Conservation (phyloP, 1,139 yeast species). For the Nematodospora anomalae region DNA sequence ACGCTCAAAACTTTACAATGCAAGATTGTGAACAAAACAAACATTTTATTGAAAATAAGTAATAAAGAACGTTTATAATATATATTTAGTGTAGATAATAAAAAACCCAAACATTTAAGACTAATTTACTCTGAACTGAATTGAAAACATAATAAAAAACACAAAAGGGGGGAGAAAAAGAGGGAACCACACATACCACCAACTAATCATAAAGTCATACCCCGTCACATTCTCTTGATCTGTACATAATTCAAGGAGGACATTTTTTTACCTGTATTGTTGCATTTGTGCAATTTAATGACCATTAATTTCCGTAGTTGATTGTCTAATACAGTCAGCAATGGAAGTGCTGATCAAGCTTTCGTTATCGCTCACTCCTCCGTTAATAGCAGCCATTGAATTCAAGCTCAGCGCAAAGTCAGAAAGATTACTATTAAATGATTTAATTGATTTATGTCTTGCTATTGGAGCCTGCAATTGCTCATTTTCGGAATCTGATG, state of each 20-base stretch:
- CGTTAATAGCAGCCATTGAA: background rate
- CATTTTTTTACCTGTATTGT: background rate
- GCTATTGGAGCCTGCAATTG: too few relatives aligned
- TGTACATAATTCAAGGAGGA: background rate
- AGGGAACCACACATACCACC: background rate
- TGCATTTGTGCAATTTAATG: constrained; percentile 14
- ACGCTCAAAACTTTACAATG: too few relatives aligned
- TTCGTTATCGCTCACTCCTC: constrained; percentile 22
- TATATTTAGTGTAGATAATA: too few relatives aligned
- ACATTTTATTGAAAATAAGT: background rate
- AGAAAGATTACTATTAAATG: background rate
- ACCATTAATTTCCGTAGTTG: constrained; percentile 39
- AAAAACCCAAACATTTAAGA: background rate
- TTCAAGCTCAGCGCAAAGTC: constrained; percentile 1
- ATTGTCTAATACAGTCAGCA: constrained; percentile 42
- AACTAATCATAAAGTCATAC: background rate
- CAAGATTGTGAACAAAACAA: too few relatives aligned
- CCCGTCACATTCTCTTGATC: too few relatives aligned
- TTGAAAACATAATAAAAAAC: background rate
- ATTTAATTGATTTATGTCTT: background rate
- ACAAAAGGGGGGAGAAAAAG: too few relatives aligned
- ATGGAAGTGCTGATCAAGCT: constrained; percentile 40
- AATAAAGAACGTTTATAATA: too few relatives aligned
- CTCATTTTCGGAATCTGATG: constrained; percentile 29
- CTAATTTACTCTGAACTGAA: background rate